These are phyloP conservation scores for Trichomonas gallinae DNA, from an alignment of 208 protist species.

Conservation along the genomic window DNA sequence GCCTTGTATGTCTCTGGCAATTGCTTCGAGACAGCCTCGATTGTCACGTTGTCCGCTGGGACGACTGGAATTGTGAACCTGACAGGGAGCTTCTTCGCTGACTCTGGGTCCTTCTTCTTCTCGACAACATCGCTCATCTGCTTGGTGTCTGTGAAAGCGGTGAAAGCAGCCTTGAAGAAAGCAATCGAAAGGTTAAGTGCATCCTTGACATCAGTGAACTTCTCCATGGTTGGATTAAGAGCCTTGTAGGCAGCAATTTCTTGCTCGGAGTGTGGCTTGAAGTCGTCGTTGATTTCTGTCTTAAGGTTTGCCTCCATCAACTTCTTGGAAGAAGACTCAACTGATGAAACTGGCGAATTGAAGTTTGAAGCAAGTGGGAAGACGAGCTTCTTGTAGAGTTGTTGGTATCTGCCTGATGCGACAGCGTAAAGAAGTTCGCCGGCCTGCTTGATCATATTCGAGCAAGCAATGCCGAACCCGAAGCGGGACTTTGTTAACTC, in stretches of 20 bases:
- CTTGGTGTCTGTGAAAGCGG: background rate
- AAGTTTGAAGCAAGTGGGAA: background rate
- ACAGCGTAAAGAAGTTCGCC: background rate
- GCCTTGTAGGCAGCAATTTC: background rate
- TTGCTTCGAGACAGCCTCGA: background rate
- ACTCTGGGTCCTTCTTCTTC: background rate
- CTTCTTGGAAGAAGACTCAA: background rate
- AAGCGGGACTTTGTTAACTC: background rate
- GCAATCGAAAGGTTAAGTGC: background rate
- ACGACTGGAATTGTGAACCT: background rate
- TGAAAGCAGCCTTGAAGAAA: background rate
- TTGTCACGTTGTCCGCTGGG: background rate
- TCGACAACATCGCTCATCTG: background rate
- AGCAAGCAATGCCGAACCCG: background rate
- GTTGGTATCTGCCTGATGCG: background rate
- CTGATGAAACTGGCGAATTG: background rate
- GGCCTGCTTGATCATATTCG: background rate
- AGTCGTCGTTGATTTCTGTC: background rate
- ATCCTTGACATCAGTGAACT: background rate
- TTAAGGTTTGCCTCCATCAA: background rate
- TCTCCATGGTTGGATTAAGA: background rate
- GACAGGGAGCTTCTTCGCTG: background rate
- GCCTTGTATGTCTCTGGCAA: background rate
- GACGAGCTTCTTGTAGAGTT: background rate
- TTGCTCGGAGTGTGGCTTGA: background rate